Conservation (phyloP, 2,329 filamentous ascomycete genomes). For the Didymosphaeria variabile region DNA sequence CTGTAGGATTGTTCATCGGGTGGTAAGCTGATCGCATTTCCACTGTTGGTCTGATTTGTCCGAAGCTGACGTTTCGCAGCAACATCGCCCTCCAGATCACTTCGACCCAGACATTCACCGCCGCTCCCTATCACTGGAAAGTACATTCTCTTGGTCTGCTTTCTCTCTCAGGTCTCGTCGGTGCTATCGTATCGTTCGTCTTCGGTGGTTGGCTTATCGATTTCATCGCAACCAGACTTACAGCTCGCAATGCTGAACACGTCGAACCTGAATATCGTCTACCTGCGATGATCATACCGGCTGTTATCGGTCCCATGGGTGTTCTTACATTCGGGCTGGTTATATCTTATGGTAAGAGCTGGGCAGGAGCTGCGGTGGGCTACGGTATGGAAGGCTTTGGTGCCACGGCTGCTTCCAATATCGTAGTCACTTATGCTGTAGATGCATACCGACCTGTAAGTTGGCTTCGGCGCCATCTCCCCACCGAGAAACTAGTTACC, state of each 20-base stretch:
- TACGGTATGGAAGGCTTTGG: constrained; percentile 13
- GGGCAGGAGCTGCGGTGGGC: constrained; percentile 7
- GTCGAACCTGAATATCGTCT: constrained; percentile 41
- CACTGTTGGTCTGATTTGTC: too few species aligned
- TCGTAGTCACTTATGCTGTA: constrained; percentile 7
- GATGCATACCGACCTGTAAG: constrained; percentile 10
- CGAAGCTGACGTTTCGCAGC: neutral
- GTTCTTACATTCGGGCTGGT: constrained; percentile 11
- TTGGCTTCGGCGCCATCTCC: neutral
- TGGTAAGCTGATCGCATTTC: neutral
- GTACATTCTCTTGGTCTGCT: constrained; percentile 57
- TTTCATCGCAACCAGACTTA: constrained; percentile 46
- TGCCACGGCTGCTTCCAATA: constrained; percentile 5
- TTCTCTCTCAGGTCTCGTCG: constrained; percentile 55
- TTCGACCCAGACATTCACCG: constrained; percentile 9
- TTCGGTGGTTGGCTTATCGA: constrained; percentile 55
- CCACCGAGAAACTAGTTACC: neutral
- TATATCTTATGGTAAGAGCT: constrained; percentile 2
- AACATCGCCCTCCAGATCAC: constrained; percentile 12
- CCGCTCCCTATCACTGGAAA: constrained; percentile 22
- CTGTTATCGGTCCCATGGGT: constrained; percentile 13
- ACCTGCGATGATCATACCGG: constrained; percentile 24
- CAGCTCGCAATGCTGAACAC: constrained; percentile 35
- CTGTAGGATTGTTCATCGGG: constrained; percentile 11
- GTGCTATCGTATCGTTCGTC: constrained; percentile 49